These are phyloP conservation scores for Thalassiosira oceanica DNA, from an alignment of 352 stramenopile genomes.

Conservation along the genomic window DNA sequence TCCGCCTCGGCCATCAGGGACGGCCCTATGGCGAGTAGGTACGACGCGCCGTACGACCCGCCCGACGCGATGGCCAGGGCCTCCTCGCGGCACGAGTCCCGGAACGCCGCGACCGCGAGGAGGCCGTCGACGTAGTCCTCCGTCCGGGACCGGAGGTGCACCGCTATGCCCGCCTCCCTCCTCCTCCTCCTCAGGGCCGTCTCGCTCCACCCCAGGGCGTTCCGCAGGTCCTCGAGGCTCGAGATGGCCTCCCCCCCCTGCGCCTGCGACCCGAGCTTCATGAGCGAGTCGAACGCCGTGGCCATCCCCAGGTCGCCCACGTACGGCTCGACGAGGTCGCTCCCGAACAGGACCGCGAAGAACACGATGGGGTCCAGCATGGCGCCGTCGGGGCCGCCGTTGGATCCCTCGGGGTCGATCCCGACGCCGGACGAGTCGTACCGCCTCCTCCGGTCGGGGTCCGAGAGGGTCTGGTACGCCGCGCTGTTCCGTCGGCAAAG, in stretches of 20 bases:
- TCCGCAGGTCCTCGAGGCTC: slow-evolving; percentile 40
- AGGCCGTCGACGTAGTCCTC: slow-evolving; percentile 50
- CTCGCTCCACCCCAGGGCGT: slow-evolving; percentile 49
- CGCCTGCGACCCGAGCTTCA: slow-evolving; percentile 72
- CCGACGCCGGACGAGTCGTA: slow-evolving; percentile 79
- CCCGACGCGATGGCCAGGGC: slow-evolving; percentile 73
- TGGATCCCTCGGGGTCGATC: slow-evolving; percentile 29
- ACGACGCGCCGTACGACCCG: slow-evolving; percentile 70
- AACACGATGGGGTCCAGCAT: slow-evolving; percentile 77
- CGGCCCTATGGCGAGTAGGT: slow-evolving; percentile 74
- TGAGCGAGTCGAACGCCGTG: slow-evolving; percentile 68
- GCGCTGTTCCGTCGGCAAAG: no score
- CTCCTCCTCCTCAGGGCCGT: slow-evolving; percentile 65
- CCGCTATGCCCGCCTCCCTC: slow-evolving; percentile 66
- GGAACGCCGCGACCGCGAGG: slow-evolving; percentile 61
- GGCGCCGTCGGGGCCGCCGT: slow-evolving; percentile 36
- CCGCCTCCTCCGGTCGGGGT: slow-evolving; percentile 65
- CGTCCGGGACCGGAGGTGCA: slow-evolving; percentile 65
- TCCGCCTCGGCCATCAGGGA: slow-evolving; percentile 71
- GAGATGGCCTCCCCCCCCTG: slow-evolving; percentile 40
- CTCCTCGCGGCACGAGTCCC: slow-evolving; percentile 55
- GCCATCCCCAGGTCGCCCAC: slow-evolving; percentile 81
- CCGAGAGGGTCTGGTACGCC: slow-evolving; percentile 84
- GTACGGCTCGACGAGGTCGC: slow-evolving; percentile 72
- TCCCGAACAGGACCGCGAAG: slow-evolving; percentile 82